These are phyloP conservation scores for Senecio squalidus DNA, from an alignment of 140 eudicot species.

Conservation along the genomic window DNA sequence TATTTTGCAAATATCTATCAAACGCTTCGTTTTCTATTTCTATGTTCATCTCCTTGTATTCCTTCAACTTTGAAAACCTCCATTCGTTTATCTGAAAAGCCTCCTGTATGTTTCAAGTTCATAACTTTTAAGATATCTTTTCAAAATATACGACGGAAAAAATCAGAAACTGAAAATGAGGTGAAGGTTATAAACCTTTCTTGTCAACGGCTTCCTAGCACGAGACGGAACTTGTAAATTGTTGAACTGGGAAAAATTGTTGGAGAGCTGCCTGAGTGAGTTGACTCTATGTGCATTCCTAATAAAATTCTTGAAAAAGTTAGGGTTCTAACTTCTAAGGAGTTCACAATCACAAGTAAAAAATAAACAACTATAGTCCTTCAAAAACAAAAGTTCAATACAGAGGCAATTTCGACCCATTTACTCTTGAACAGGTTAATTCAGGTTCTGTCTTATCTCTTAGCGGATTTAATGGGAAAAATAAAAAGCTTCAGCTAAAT, in stretches of 20 bases:
- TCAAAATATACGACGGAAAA: background rate
- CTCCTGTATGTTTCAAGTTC: constrained; percentile 42
- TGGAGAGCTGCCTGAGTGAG: constrained; percentile 82
- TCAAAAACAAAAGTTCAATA: background rate
- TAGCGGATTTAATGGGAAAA: no score
- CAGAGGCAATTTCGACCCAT: background rate
- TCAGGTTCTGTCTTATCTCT: background rate
- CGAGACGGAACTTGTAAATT: constrained; percentile 69
- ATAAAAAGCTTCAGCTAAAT: no score
- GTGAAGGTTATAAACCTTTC: constrained; percentile 45
- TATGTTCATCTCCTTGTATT: constrained; percentile 56
- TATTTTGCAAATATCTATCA: constrained; percentile 72
- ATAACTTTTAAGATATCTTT: background rate
- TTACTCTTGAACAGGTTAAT: background rate
- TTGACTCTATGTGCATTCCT: constrained; percentile 60
- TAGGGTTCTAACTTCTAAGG: background rate
- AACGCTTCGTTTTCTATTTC: constrained; percentile 78
- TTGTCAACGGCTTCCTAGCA: constrained; percentile 81
- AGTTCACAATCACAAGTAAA: background rate
- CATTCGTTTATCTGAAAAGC: constrained; percentile 82
- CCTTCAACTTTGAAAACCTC: constrained; percentile 81
- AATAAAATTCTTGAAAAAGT: background rate
- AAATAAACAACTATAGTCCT: background rate
- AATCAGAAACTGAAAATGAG: background rate
- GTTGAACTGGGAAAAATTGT: constrained; percentile 77